Conservation (phyloP, 2,329 filamentous ascomycete species). For the Ustilaginoidea virens region DNA sequence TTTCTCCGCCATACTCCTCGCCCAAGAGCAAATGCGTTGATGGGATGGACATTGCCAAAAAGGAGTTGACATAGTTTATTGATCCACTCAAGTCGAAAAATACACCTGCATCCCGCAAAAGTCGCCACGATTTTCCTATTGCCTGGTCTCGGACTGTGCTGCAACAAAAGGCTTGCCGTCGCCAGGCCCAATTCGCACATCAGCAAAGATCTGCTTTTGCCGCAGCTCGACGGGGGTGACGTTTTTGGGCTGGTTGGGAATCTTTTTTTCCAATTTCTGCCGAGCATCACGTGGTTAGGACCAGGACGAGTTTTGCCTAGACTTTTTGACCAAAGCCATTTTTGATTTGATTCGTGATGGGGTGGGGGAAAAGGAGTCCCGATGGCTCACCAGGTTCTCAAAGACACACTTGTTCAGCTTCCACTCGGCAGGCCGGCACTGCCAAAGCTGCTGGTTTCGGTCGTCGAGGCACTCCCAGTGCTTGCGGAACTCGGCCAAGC, state of each 20-base stretch:
- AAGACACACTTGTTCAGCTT: slow-evolving; percentile 90
- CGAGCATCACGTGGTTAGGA: too few species aligned
- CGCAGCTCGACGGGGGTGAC: slow-evolving; percentile 61
- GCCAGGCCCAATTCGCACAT: slow-evolving; percentile 28
- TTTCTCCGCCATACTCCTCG: too few species aligned
- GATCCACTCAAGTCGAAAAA: slow-evolving; percentile 2
- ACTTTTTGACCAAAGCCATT: too few species aligned
- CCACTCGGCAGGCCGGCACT: slow-evolving; percentile 80
- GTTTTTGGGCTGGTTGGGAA: slow-evolving; percentile 57
- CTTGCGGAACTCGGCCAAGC: slow-evolving; percentile 74
- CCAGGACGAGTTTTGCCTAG: too few species aligned
- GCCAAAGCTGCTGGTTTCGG: slow-evolving; percentile 96
- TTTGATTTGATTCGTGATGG: too few species aligned
- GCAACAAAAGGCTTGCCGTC: slow-evolving; percentile 28
- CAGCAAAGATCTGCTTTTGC: slow-evolving; percentile 45
- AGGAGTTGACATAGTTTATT: not conserved
- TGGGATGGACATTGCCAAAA: too few species aligned
- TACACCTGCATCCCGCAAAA: slow-evolving; percentile 2
- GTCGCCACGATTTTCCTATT: slow-evolving; percentile 13
- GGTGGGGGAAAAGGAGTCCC: not conserved
- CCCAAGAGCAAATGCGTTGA: too few species aligned
- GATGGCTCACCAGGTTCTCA: slow-evolving; percentile 75
- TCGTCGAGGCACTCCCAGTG: slow-evolving; percentile 96
- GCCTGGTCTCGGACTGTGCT: slow-evolving; percentile 19
- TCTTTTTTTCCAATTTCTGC: slow-evolving; percentile 73